Percentiles rank a stretch among this genome's conserved stretches.
Evolutionary conservation across 768 basidiomycete genomes (phyloP).

Genomic region (Clitopilus passeckerianus): DNA sequence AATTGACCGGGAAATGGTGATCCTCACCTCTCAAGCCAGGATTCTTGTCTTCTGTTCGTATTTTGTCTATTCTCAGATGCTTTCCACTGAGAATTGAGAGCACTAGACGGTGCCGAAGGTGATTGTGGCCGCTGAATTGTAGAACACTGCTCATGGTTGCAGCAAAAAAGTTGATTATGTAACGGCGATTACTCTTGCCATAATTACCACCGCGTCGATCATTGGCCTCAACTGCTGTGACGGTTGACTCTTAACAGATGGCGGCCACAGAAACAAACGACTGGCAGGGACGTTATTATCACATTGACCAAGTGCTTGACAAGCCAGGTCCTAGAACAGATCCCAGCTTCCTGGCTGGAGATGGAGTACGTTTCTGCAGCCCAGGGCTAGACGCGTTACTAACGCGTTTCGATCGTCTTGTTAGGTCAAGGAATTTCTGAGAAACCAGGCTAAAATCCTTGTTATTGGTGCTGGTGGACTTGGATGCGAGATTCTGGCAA

Average conservation of each 20-base stretch:
- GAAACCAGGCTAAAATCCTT: slow-evolving; percentile 83
- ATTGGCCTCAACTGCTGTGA: not conserved
- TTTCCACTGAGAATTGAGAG: slow-evolving; percentile 90
- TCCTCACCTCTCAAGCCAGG: slow-evolving; percentile 83
- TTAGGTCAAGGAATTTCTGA: slow-evolving; percentile 85
- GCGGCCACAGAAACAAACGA: slow-evolving; percentile 15
- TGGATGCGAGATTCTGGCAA: slow-evolving; percentile 96
- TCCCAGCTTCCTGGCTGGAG: slow-evolving; percentile 75
- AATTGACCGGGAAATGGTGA: not conserved
- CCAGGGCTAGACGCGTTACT: slow-evolving; percentile 1
- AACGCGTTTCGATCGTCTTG: not conserved
- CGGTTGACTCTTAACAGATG: not conserved
- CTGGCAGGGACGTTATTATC: slow-evolving; percentile 63
- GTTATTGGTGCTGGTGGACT: slow-evolving; percentile 98
- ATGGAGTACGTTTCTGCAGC: slow-evolving; percentile 47
- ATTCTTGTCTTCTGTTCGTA: slow-evolving; percentile 89
- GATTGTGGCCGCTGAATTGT: slow-evolving; percentile 74
- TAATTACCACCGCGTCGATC: not conserved
- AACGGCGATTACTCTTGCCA: slow-evolving; percentile 4
- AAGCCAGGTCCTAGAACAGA: slow-evolving; percentile 88
- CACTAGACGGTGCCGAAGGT: slow-evolving; percentile 80
- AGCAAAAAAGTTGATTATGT: slow-evolving; percentile 14
- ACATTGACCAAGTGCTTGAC: slow-evolving; percentile 85
- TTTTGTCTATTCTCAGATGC: slow-evolving; percentile 77
- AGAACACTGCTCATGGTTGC: slow-evolving; percentile 39